Evolutionary conservation across 2,329 filamentous ascomycete species (phyloP), one percentile per base, ranked within the genome.

Genomic region (Aspergillus vadensis): DNA sequence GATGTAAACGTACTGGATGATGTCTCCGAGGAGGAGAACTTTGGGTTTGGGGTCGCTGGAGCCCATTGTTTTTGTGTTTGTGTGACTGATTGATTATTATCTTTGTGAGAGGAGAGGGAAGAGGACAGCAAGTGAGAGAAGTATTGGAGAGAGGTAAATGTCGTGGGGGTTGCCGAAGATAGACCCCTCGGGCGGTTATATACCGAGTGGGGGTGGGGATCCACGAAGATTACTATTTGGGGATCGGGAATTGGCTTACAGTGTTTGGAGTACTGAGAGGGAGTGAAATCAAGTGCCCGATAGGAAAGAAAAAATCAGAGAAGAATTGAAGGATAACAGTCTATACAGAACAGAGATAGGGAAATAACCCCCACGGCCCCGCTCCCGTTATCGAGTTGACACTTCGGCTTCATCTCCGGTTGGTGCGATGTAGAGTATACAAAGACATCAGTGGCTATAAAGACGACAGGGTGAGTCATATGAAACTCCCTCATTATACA

Each of bases 11-110:
- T 77, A 90, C 88, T 88, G 85, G 58, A 85, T 82, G 63, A 91
- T 86, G 39, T 79, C 70, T 51, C 88, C 88, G 15, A 91, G 77
- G 44, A 88, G 80, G 7, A 91, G 81, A 52, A 88, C 83, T 69
- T 86, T 88, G 41, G 84, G 82, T 67, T 81, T 85, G 23, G 69
- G 60, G 30, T 32, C 43, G 51, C 63, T 64, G 27, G 63, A 68
- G 25, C 59, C 52, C 70, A 74, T 74, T 25, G 8, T 62, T 39
- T 27, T 15, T 53, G 23, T 36, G 6, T n/a, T 30, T 30, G 27
- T 12, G 10, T 30, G 5, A 36, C 9, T 38, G 5, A 36, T 2
- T 36, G 32, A 36, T 36, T 43, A 9, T 57, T 0, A 25, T 41
- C 23, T 53, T 5, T 19, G 30, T 23, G 44, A 8, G 44, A n/a